Evolutionary conservation across 192 early-diverging fungal species (phyloP).

Genomic region (Entomortierella lignicola): DNA sequence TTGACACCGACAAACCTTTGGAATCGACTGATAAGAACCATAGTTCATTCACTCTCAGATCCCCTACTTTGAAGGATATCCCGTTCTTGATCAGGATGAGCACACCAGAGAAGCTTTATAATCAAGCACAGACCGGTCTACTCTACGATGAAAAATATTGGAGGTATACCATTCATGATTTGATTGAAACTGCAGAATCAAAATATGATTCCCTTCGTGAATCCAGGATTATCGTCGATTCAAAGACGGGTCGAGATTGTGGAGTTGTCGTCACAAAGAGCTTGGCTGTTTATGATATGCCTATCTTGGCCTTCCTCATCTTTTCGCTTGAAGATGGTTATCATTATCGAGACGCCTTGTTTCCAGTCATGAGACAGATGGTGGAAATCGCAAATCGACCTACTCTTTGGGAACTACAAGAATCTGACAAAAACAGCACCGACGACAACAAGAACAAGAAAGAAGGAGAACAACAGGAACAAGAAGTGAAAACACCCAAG

Average conservation of each 20-base stretch:
- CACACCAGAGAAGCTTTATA: conserved; percentile 5
- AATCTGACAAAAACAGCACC: neutral
- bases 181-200: neutral
- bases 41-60: neutral
- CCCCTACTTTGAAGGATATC: conserved; percentile 22
- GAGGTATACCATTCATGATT: conserved; percentile 16
- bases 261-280: conserved; percentile 4
- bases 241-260: conserved; percentile 19
- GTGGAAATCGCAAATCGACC: neutral
- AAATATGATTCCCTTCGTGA: neutral
- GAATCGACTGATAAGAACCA: neutral
- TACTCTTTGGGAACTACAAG: neutral
- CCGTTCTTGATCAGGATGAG: conserved; percentile 32
- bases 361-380: conserved; percentile 24
- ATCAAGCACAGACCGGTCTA: conserved; percentile 10
- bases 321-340: conserved; percentile 19
- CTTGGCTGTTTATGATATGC: too few species aligned
- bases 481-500: neutral
- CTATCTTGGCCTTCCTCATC: neutral
- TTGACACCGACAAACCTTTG: neutral
- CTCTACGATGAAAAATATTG: conserved; percentile 23
- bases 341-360: conserved; percentile 14
- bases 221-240: conserved; percentile 25
- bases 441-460: neutral
- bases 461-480: neutral